phyloP scores from a whole-genome alignment of 805 yeast genomes.

The Nakazawaea wyomingensis region DNA sequence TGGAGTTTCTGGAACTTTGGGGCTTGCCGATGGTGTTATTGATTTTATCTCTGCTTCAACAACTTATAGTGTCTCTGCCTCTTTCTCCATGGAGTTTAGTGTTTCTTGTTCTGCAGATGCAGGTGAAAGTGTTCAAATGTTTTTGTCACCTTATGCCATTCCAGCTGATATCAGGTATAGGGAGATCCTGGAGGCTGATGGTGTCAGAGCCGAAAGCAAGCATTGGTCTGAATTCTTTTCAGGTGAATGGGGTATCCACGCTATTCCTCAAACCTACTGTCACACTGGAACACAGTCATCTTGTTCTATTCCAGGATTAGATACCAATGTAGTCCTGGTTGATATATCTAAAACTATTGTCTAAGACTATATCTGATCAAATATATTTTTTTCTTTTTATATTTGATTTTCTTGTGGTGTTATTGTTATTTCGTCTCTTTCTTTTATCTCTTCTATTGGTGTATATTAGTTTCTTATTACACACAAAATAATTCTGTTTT shows the following conservation, averaged over 20 bases:
- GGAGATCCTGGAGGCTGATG: background rate
- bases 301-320: slow-evolving; percentile 10
- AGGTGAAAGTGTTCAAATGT: slow-evolving; percentile 12
- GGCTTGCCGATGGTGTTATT: slow-evolving; percentile 2
- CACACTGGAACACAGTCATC: background rate
- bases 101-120: slow-evolving; percentile 8
- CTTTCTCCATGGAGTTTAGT: slow-evolving; percentile 1
- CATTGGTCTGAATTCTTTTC: slow-evolving; percentile 4
- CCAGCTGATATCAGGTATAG: background rate
- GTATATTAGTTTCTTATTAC: too few species aligned
- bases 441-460: too few species aligned
- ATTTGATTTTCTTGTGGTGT: too few species aligned
- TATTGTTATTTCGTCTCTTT: too few species aligned
- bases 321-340: too few species aligned
- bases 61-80: background rate
- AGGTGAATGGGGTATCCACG: slow-evolving; percentile 10
- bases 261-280: slow-evolving; percentile 9
- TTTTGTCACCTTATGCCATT: slow-evolving; percentile 10
- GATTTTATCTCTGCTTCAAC: background rate
- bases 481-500: too few species aligned
- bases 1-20: slow-evolving; percentile 3
- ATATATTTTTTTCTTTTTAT: too few species aligned
- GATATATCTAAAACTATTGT: too few species aligned
- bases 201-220: background rate
- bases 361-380: too few species aligned